A percentile compares a stretch with the other conserved stretches of the same genome.
phyloP scores from a whole-genome alignment of 495 filamentous ascomycete genomes.

The Pyronema omphalodes region DNA sequence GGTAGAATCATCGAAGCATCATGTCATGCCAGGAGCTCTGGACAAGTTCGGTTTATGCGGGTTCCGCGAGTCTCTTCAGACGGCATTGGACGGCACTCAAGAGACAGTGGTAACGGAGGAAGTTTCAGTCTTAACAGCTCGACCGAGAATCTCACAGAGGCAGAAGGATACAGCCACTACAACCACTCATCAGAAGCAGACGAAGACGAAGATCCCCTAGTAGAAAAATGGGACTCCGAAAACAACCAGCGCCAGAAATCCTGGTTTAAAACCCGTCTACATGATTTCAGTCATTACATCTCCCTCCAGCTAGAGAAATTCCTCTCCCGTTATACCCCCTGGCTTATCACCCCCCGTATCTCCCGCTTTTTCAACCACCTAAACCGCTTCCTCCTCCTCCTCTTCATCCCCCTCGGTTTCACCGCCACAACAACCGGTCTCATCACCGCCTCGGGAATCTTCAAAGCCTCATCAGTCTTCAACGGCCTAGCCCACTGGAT shows the following conservation, averaged over 20 bases:
- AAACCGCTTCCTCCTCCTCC: not conserved
- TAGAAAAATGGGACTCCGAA: no score
- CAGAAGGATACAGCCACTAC: no score
- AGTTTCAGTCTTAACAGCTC: constrained; percentile 4
- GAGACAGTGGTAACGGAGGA: constrained; percentile 80
- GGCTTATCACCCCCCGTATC: not conserved
- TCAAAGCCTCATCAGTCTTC: constrained; percentile 37
- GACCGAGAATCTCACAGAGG: not conserved
- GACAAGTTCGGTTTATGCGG: constrained; percentile 40
- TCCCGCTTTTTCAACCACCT: not conserved
- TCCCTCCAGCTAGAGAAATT: no score
- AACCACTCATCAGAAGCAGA: no score
- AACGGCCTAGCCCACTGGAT: constrained; percentile 85
- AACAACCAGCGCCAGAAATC: no score
- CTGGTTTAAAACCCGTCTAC: no score
- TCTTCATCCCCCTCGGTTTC: not conserved
- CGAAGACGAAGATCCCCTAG: no score
- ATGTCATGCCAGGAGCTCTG: no score
- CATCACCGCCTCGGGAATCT: no score
- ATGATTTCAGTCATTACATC: no score
- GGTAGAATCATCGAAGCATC: no score
- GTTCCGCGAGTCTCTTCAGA: constrained; percentile 38
- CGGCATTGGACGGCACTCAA: constrained; percentile 45
- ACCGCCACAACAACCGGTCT: not conserved
- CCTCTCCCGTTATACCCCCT: not conserved